phyloP scores from a whole-genome alignment of 306 rosid species.

The Inga oerstediana region DNA sequence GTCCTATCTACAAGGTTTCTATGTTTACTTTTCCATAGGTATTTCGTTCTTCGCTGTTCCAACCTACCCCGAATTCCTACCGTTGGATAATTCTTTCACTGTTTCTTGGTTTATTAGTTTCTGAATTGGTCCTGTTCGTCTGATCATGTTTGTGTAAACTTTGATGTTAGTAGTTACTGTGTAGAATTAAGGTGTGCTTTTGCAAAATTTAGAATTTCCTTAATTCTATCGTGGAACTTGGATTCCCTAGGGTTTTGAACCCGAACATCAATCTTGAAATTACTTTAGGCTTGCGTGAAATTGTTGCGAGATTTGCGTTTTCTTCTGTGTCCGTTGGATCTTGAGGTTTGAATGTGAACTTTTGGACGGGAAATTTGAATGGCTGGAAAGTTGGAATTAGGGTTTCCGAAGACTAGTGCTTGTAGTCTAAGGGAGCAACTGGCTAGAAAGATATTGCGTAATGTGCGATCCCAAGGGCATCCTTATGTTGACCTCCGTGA shows the following conservation, averaged over 20 bases:
- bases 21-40: not conserved
- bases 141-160: conserved; percentile 7
- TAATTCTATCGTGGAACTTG: conserved; percentile 23
- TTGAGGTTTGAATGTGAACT: conserved; percentile 30
- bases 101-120: conserved; percentile 29
- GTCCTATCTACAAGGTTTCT: conserved; percentile 36
- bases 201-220: conserved; percentile 28
- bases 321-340: conserved; percentile 9
- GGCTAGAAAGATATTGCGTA: conserved; percentile 67
- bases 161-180: not conserved
- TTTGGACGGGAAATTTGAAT: conserved; percentile 48
- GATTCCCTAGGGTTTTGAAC: conserved; percentile 38
- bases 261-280: conserved; percentile 23
- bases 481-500: conserved; percentile 80
- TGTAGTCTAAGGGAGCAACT: conserved; percentile 63
- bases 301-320: conserved; percentile 18
- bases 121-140: conserved; percentile 31
- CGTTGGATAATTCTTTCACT: conserved; percentile 22
- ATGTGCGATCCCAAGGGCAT: conserved; percentile 84
- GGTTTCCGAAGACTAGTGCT: conserved; percentile 45
- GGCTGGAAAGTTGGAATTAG: conserved; percentile 66
- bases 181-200: not conserved
- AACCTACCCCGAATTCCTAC: conserved; percentile 34
- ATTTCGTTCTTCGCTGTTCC: conserved; percentile 30
- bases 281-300: conserved; percentile 22